These are phyloP conservation scores for Wickerhamiella australiensis DNA, from an alignment of 805 yeast species.

Conservation along the genomic window DNA sequence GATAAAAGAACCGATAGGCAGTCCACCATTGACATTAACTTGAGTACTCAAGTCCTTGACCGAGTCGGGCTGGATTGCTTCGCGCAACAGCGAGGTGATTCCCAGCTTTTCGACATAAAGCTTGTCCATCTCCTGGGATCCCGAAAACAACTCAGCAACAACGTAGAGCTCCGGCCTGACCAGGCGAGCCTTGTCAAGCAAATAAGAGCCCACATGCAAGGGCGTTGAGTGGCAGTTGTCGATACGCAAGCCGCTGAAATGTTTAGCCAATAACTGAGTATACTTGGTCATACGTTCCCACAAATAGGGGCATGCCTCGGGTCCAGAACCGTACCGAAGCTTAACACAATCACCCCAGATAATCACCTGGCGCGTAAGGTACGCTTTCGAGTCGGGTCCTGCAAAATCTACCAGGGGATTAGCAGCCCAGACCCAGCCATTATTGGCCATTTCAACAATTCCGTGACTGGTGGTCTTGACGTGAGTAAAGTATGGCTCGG, in stretches of 20 bases:
- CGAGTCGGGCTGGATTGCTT: slow-evolving; percentile 94
- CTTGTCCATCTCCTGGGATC: slow-evolving; percentile 82
- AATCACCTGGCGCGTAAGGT: slow-evolving; percentile 81
- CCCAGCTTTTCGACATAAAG: slow-evolving; percentile 85
- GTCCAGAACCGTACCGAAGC: slow-evolving; percentile 65
- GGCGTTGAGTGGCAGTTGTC: slow-evolving; percentile 98
- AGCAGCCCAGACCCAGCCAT: slow-evolving; percentile 99
- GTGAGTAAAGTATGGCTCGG: slow-evolving; percentile 81
- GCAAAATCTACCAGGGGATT: slow-evolving; percentile 92
- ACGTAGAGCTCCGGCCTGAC: slow-evolving; percentile 79
- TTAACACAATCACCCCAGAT: slow-evolving; percentile 98
- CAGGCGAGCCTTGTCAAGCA: slow-evolving; percentile 76
- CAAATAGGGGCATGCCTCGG: slow-evolving; percentile 73
- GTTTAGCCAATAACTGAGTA: slow-evolving; percentile 53
- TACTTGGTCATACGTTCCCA: slow-evolving; percentile 85
- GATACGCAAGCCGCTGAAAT: slow-evolving; percentile 79
- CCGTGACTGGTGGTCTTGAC: slow-evolving; percentile 45
- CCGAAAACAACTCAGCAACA: slow-evolving; percentile 88
- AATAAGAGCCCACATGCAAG: slow-evolving; percentile 78
- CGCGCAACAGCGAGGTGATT: slow-evolving; percentile 77
- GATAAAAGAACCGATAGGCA: slow-evolving; percentile 84
- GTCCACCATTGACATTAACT: slow-evolving; percentile 86
- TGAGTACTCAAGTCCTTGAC: slow-evolving; percentile 75
- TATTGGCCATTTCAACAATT: slow-evolving; percentile 54
- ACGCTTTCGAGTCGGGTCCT: slow-evolving; percentile 61